Conservation (phyloP, 495 filamentous ascomycete species). For the Aspergillus avenaceus region DNA sequence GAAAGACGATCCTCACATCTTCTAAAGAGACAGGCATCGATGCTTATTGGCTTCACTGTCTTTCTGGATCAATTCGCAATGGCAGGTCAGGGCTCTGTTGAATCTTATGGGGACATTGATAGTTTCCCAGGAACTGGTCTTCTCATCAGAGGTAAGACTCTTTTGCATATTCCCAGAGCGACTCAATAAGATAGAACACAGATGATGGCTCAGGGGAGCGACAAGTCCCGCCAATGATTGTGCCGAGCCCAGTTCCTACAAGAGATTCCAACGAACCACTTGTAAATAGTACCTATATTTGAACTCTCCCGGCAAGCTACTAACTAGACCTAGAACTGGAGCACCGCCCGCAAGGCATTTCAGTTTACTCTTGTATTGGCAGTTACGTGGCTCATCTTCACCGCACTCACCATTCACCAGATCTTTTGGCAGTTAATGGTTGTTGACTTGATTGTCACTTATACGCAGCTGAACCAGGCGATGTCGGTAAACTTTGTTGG, state of each 20-base stretch:
- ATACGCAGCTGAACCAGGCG: slow-evolving; percentile 22
- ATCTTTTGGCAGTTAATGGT: slow-evolving; percentile 38
- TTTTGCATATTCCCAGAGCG: background rate
- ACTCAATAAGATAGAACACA: background rate
- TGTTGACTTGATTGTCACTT: slow-evolving; percentile 23
- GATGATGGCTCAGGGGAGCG: slow-evolving; percentile 16
- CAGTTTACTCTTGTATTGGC: slow-evolving; percentile 30
- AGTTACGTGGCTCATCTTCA: slow-evolving; percentile 30
- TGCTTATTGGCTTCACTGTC: too few relatives aligned
- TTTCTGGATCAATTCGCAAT: slow-evolving; percentile 18
- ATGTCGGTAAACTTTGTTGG: slow-evolving; percentile 34
- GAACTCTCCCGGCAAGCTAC: too few relatives aligned
- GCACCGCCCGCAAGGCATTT: slow-evolving; percentile 21
- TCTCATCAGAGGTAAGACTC: slow-evolving; percentile 22
- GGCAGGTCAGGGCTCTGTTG: slow-evolving; percentile 1
- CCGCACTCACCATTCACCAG: slow-evolving; percentile 26
- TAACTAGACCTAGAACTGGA: slow-evolving; percentile 29
- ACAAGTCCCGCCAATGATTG: slow-evolving; percentile 13
- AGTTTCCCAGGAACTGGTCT: slow-evolving; percentile 30
- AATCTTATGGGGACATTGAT: slow-evolving; percentile 1
- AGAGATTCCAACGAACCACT: slow-evolving; percentile 34
- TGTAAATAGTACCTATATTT: too few relatives aligned
- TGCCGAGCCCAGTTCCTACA: slow-evolving; percentile 28
- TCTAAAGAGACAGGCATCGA: too few relatives aligned
- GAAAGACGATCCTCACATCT: too few relatives aligned